Conservation (phyloP, 495 filamentous ascomycete species). For the Sphaerosporella brunnea region DNA sequence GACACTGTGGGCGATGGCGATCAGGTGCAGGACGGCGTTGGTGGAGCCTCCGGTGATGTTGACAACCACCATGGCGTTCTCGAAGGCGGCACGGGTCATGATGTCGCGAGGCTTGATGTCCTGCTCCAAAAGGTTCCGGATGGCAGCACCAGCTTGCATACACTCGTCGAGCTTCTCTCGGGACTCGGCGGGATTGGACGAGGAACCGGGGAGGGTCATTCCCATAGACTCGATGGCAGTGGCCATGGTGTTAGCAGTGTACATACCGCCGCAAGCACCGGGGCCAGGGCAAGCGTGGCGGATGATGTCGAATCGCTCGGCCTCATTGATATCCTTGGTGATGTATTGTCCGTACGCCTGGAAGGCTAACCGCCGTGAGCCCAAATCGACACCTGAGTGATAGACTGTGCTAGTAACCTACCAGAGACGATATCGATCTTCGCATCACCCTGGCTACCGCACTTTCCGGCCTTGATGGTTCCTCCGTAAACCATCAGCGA, state of each 20-base stretch:
- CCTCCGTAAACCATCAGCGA: constrained; percentile 96
- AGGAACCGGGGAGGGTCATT: constrained; percentile 86
- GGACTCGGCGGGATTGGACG: constrained; percentile 78
- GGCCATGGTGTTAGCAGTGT: constrained; percentile 98
- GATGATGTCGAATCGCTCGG: constrained; percentile 84
- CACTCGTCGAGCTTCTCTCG: constrained; percentile 75
- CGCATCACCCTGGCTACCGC: constrained; percentile 48
- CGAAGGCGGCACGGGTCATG: constrained; percentile 77
- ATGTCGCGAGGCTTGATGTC: constrained; percentile 83
- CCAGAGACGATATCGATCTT: constrained; percentile 77
- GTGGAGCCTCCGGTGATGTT: constrained; percentile 93
- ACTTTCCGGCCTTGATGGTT: constrained; percentile 79
- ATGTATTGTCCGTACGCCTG: constrained; percentile 95
- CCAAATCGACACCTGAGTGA: no score
- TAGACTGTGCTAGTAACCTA: no score
- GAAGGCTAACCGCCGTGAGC: constrained; percentile 41
- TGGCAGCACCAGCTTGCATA: constrained; percentile 62
- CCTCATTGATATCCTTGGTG: constrained; percentile 75
- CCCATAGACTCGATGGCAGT: constrained; percentile 92
- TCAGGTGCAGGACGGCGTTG: constrained; percentile 90
- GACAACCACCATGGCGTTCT: constrained; percentile 89
- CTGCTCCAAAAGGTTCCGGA: constrained; percentile 68
- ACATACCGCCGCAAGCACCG: constrained; percentile 96
- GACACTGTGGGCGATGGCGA: constrained; percentile 88
- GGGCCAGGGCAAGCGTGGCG: constrained; percentile 81